Conservation (phyloP, 2,329 filamentous ascomycete species). For the Pestalotiopsis sp. region DNA sequence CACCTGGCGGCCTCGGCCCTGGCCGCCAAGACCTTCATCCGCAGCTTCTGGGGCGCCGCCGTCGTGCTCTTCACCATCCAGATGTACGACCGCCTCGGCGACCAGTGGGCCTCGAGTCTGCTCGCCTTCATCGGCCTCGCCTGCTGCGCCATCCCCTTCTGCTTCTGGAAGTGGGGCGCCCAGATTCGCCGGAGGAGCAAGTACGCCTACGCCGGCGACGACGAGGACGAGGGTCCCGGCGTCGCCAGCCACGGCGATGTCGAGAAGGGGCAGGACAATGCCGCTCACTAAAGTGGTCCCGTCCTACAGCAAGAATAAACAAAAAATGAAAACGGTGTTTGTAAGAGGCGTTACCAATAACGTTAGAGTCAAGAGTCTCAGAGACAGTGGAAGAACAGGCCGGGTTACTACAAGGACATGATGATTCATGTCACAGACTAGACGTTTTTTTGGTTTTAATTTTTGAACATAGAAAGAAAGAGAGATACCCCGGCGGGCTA, state of each 20-base stretch:
- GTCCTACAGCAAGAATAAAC: not conserved
- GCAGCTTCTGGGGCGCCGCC: constrained; percentile 78
- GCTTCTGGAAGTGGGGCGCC: constrained; percentile 80
- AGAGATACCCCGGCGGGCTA: not conserved
- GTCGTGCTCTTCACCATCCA: constrained; percentile 80
- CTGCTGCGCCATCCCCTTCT: constrained; percentile 81
- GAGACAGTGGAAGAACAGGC: not conserved
- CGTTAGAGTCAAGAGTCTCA: not conserved
- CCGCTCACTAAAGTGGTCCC: not conserved
- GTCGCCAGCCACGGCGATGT: not conserved
- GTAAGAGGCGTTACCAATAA: not conserved
- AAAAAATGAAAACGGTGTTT: not conserved
- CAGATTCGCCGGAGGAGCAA: constrained; percentile 69
- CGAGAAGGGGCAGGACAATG: constrained; percentile 3
- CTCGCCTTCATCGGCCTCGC: constrained; percentile 74
- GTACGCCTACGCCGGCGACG: constrained; percentile 71
- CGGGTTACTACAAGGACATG: not conserved
- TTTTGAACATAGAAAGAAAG: not conserved
- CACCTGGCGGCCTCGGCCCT: constrained; percentile 79
- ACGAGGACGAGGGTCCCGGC: constrained; percentile 36
- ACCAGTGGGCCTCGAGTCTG: constrained; percentile 76
- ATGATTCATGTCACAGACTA: not conserved
- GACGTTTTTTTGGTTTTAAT: not conserved
- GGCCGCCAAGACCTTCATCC: constrained; percentile 79
- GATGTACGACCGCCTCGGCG: constrained; percentile 74